Percentiles rank a stretch among this genome's conserved stretches.
Conservation (phyloP, 2,329 filamentous ascomycete genomes). For the Akanthomyces uredinophilus region DNA sequence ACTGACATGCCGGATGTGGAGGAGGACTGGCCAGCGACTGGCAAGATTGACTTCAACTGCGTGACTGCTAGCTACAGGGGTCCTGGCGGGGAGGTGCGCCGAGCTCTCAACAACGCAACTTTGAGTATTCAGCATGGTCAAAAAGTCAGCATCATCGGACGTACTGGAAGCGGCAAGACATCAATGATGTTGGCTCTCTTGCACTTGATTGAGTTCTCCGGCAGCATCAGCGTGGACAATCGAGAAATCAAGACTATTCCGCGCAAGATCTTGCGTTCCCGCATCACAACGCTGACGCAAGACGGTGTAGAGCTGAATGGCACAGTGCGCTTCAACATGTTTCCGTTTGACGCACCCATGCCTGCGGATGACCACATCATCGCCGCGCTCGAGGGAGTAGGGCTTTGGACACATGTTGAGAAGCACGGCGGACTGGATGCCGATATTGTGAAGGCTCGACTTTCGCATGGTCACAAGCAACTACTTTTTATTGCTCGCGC, state of each 20-base stretch:
- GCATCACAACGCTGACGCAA: conserved; percentile 28
- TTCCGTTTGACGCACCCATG: conserved; percentile 6
- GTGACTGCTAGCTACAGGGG: conserved; percentile 11
- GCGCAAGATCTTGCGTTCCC: conserved; percentile 22
- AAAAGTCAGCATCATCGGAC: conserved; percentile 20
- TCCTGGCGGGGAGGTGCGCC: background rate
- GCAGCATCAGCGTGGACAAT: conserved; percentile 26
- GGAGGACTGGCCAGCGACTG: background rate
- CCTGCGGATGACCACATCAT: conserved; percentile 11
- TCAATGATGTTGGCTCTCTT: conserved; percentile 12
- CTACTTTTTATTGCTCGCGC: conserved; percentile 20
- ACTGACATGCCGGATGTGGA: background rate
- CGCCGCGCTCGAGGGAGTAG: conserved; percentile 15
- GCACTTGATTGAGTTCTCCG: conserved; percentile 16
- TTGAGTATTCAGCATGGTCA: conserved; percentile 18
- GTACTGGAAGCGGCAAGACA: conserved; percentile 18
- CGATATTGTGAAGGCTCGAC: conserved; percentile 7
- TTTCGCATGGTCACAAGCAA: conserved; percentile 19
- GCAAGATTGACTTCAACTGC: conserved; percentile 10
- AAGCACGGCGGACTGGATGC: conserved; percentile 16
- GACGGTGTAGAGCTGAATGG: conserved; percentile 22
- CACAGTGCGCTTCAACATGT: conserved; percentile 15
- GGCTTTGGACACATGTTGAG: conserved; percentile 16
- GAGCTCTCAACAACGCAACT: conserved; percentile 13
- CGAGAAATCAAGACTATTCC: conserved; percentile 24